Percentiles rank a stretch among this genome's conserved stretches.
Conservation (phyloP, 805 yeast species). For the Metschnikowia anglica region DNA sequence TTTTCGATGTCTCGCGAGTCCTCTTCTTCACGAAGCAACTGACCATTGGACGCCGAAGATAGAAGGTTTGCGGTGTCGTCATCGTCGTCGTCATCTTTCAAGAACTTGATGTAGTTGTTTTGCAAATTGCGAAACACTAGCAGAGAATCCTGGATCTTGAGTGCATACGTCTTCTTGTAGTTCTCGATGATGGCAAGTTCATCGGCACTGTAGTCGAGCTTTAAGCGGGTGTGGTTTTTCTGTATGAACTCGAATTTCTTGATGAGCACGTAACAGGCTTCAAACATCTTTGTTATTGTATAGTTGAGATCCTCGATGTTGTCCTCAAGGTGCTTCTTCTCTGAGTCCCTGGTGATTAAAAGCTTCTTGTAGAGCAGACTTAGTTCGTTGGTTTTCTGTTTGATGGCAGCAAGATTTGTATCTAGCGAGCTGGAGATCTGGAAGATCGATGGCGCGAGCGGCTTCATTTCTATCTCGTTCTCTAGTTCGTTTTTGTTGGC, state of each 20-base stretch:
- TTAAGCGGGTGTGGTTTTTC: conserved; percentile 43
- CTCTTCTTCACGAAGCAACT: conserved; percentile 16
- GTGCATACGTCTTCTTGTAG: conserved; percentile 80
- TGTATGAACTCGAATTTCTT: conserved; percentile 55
- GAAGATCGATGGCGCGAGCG: conserved; percentile 75
- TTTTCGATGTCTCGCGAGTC: conserved; percentile 33
- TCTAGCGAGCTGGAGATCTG: conserved; percentile 75
- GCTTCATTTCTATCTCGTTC: conserved; percentile 55
- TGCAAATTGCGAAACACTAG: conserved; percentile 82
- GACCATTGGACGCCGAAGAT: conserved; percentile 2
- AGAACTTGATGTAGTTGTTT: conserved; percentile 79
- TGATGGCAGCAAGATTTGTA: conserved; percentile 52
- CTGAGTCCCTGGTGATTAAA: conserved; percentile 83
- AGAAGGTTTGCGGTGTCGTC: conserved; percentile 23
- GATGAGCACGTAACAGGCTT: conserved; percentile 72
- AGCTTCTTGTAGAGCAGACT: conserved; percentile 75
- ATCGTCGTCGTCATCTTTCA: conserved; percentile 76
- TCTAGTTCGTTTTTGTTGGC: conserved; percentile 17
- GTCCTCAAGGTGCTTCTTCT: conserved; percentile 70
- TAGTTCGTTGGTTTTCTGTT: conserved; percentile 55
- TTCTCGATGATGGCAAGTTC: conserved; percentile 73
- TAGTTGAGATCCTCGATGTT: conserved; percentile 78
- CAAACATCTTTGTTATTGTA: conserved; percentile 71
- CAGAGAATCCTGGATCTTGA: conserved; percentile 75
- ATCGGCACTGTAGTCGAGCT: conserved; percentile 36